Evolutionary conservation across 192 early-diverging fungal genomes (phyloP).

Genomic region (Dissophora globulifera): DNA sequence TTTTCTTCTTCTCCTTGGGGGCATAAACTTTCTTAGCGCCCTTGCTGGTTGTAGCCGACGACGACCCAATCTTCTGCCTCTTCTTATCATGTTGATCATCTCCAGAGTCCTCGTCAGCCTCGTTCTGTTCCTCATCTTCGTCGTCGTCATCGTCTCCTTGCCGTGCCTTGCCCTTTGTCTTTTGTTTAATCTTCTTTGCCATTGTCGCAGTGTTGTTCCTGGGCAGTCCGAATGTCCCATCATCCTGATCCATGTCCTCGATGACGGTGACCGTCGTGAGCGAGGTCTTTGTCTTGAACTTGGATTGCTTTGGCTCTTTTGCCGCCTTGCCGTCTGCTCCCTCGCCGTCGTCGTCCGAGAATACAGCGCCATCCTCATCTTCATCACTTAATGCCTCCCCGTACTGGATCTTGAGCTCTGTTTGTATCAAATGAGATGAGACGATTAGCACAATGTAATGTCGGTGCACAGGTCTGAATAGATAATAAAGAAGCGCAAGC

Average conservation of each 20-base stretch:
- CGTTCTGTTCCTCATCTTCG: constrained; percentile 7
- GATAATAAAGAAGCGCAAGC: not conserved
- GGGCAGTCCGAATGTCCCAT: constrained; percentile 39
- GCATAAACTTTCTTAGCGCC: constrained; percentile 25
- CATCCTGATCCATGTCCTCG: constrained; percentile 71
- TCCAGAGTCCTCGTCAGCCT: constrained; percentile 17
- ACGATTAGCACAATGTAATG: too few relatives aligned
- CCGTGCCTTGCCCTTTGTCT: too few relatives aligned
- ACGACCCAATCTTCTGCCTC: constrained; percentile 34
- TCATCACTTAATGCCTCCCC: constrained; percentile 46
- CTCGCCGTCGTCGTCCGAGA: constrained; percentile 46
- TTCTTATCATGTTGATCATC: constrained; percentile 28
- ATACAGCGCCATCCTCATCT: constrained; percentile 54
- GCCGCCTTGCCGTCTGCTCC: constrained; percentile 8
- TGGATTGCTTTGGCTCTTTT: constrained; percentile 59
- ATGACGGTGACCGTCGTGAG: constrained; percentile 80
- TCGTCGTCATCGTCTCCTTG: not conserved
- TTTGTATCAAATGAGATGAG: too few relatives aligned
- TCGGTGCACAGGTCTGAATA: too few relatives aligned
- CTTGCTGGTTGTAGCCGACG: constrained; percentile 33
- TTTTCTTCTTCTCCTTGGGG: constrained; percentile 46
- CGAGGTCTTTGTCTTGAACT: constrained; percentile 64
- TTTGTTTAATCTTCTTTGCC: constrained; percentile 23
- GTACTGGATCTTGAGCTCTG: constrained; percentile 52
- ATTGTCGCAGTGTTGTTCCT: constrained; percentile 32